These are phyloP conservation scores for Fomitopsis pulvina DNA, from an alignment of 768 basidiomycete genomes.

Conservation along the genomic window DNA sequence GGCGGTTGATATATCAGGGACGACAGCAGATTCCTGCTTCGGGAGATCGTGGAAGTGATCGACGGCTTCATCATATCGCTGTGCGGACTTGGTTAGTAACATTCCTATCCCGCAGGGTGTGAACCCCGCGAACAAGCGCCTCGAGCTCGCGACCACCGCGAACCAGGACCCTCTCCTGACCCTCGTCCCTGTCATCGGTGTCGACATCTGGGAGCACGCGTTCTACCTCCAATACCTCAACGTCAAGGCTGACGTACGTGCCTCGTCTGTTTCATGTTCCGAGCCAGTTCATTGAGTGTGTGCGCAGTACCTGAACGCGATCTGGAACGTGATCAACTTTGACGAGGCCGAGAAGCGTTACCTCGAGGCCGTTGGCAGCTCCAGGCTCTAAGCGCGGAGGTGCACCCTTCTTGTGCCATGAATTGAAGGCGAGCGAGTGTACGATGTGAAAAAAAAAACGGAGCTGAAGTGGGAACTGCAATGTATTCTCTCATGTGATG, in stretches of 20 bases:
- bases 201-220: slow-evolving; percentile 95
- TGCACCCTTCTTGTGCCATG: no score
- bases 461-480: no score
- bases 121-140: slow-evolving; percentile 56
- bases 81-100: no score
- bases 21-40: no score
- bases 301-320: slow-evolving; percentile 65
- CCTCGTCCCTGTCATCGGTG: slow-evolving; percentile 79
- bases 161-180: slow-evolving; percentile 92
- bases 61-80: no score
- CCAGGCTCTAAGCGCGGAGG: slow-evolving; percentile 34
- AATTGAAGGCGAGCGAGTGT: no score
- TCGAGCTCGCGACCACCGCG: slow-evolving; percentile 86
- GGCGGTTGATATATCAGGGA: no score
- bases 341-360: slow-evolving; percentile 72
- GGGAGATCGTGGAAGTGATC: no score
- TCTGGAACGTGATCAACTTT: slow-evolving; percentile 68
- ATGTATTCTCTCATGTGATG: no score
- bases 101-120: slow-evolving; percentile 51
- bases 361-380: slow-evolving; percentile 31
- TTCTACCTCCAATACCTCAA: slow-evolving; percentile 97
- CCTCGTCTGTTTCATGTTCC: slow-evolving; percentile 1
- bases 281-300: not conserved
- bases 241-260: slow-evolving; percentile 84
- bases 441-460: no score